phyloP scores from a whole-genome alignment of 495 filamentous ascomycete genomes.

The Pyronema omphalodes region DNA sequence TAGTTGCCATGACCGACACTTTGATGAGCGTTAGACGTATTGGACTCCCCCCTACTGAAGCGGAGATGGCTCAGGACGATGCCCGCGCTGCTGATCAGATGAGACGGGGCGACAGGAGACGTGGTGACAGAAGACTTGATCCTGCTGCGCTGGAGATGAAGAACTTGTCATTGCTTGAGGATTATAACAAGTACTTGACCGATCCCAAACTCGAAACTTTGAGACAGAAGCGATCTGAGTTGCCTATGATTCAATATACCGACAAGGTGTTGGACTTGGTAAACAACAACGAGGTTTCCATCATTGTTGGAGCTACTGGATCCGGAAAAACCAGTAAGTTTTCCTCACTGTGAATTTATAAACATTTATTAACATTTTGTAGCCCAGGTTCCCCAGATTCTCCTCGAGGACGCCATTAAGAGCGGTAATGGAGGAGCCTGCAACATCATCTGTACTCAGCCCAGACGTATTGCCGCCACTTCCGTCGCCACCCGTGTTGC shows the following conservation, averaged over 20 bases:
- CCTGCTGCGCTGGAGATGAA: constrained; percentile 14
- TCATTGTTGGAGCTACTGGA: constrained; percentile 40
- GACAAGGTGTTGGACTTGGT: constrained; percentile 32
- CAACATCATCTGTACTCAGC: constrained; percentile 42
- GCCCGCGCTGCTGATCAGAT: constrained; percentile 9
- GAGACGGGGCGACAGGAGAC: constrained; percentile 6
- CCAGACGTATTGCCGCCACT: constrained; percentile 38
- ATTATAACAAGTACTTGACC: constrained; percentile 20
- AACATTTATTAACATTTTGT: constrained; percentile 5
- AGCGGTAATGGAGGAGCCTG: constrained; percentile 27
- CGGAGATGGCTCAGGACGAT: constrained; percentile 15
- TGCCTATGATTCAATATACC: constrained; percentile 35
- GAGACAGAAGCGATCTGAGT: constrained; percentile 25
- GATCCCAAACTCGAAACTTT: constrained; percentile 25
- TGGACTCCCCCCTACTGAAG: constrained; percentile 27
- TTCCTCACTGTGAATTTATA: not conserved
- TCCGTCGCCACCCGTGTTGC: constrained; percentile 38
- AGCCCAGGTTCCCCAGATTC: constrained; percentile 41
- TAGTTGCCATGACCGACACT: constrained; percentile 29
- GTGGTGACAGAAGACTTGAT: constrained; percentile 13
- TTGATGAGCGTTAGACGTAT: constrained; percentile 26
- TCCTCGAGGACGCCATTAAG: constrained; percentile 35
- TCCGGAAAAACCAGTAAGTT: constrained; percentile 38
- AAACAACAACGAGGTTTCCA: constrained; percentile 31
- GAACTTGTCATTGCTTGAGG: constrained; percentile 19